Evolutionary conservation across 441 rosid genomes (phyloP).

Genomic region (Erodium chrysanthum): DNA sequence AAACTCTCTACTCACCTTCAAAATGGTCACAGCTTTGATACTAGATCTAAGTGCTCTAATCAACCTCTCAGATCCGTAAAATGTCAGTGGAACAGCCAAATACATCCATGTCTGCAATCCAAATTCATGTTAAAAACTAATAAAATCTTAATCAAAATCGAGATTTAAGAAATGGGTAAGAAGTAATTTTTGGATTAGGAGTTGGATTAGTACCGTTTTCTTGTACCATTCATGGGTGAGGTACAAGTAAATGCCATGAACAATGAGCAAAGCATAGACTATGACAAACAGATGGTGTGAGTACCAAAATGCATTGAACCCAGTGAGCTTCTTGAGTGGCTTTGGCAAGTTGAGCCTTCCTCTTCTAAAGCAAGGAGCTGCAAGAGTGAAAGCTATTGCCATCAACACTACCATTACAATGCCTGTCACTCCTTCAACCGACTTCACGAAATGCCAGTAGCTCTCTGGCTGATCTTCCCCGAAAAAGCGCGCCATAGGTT

Average conservation of each 20-base stretch:
- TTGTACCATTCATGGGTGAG: slow-evolving; percentile 42
- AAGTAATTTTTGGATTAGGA: neutral
- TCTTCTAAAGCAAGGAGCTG: slow-evolving; percentile 49
- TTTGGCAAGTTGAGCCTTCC: slow-evolving; percentile 41
- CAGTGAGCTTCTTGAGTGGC: slow-evolving; percentile 41
- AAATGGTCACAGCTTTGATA: slow-evolving; percentile 62
- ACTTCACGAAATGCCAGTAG: slow-evolving; percentile 38
- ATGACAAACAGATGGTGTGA: slow-evolving; percentile 58
- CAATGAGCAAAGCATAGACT: slow-evolving; percentile 41
- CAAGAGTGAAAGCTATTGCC: slow-evolving; percentile 51
- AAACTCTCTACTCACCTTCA: slow-evolving; percentile 46
- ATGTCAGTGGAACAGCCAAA: slow-evolving; percentile 57
- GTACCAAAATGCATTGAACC: slow-evolving; percentile 65
- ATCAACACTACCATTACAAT: slow-evolving; percentile 42
- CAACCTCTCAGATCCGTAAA: slow-evolving; percentile 63
- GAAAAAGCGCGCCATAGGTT: slow-evolving; percentile 38
- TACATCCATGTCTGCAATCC: slow-evolving; percentile 79
- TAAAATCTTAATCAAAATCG: neutral
- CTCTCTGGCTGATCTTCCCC: slow-evolving; percentile 30
- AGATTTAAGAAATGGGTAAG: slow-evolving; percentile 7
- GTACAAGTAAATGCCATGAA: slow-evolving; percentile 43
- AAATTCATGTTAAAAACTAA: too few relatives aligned
- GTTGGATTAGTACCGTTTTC: slow-evolving; percentile 35
- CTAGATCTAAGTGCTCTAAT: slow-evolving; percentile 73
- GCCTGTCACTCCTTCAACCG: slow-evolving; percentile 46